Base-by-base conservation (phyloP, 345 rosid genomes). In the Hypericum androsaemum region DNA sequence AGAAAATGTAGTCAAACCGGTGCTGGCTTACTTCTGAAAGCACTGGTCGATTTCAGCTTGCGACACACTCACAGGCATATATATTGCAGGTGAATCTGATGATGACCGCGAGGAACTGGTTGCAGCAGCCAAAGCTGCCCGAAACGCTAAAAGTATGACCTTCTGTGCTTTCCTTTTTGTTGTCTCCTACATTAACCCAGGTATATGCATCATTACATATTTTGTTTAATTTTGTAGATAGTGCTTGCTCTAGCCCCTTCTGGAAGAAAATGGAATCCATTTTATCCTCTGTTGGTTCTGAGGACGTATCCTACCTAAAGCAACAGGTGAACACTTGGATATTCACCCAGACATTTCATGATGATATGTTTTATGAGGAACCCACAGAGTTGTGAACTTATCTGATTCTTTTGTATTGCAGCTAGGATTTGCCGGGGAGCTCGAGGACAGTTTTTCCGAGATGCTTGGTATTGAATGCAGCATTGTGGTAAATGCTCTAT, bases 201-300 rank as follows among this genome's bases (percentile, higher is more conserved):
- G 48, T 60, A 53, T 46, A 53, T 53, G 44, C 12, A 16, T 41
- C 22, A 54, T 11, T 52, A 53, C 51, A 47, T 32, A 63, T 7
- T 53, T 54, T 28, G 39, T 61, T 54, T 68, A 11, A 44, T 73
- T 65, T 37, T 70, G 64, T 48, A 94, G 99, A 66, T 70, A 67
- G 67, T 52, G 85, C 90, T 52, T 85, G 80, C 65, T 74, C 79
- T 66, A 78, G 87, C 62, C 68, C 73, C 52, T 82, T 85, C 68
- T 88, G 99, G 97, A 80, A 83, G 81, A 83, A 82, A 74, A 74
- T 94, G 90, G 85, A 82, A 65, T 71, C 71, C 65, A 57, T 74
- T 39, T 94, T 94, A 69, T 68, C 73, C 64, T 72, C 83, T 56
- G 72, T 79, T 39, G 67, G 62, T 71, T 59, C 73, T 37, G 97